Evolutionary conservation across 2,329 filamentous ascomycete genomes (phyloP).

Genomic region (Neoscytalidium dimidiatum): DNA sequence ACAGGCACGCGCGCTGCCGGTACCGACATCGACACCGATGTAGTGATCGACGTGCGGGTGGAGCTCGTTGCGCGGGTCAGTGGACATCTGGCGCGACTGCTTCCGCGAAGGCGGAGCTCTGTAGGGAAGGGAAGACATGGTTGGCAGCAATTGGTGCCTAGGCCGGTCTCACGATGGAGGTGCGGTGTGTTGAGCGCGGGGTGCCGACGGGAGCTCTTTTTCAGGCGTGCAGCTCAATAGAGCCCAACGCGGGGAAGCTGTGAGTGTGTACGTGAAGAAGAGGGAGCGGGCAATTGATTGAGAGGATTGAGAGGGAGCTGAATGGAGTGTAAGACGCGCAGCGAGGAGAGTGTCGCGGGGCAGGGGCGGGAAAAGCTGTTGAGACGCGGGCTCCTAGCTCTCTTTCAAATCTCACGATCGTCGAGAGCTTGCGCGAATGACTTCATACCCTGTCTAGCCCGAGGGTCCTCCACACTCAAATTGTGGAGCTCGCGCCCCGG

Average conservation of each 20-base stretch:
- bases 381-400: slow-evolving; percentile 25
- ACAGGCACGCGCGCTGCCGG: slow-evolving; percentile 91
- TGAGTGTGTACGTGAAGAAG: not conserved
- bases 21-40: slow-evolving; percentile 94
- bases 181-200: slow-evolving; percentile 1
- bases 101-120: slow-evolving; percentile 28
- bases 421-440: slow-evolving; percentile 32
- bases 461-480: slow-evolving; percentile 8
- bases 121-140: slow-evolving; percentile 21
- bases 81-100: slow-evolving; percentile 50
- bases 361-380: slow-evolving; percentile 29
- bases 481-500: slow-evolving; percentile 7
- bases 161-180: slow-evolving; percentile 4
- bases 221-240: not conserved
- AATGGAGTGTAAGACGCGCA: not conserved
- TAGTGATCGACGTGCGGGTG: slow-evolving; percentile 61
- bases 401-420: slow-evolving; percentile 25
- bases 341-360: not conserved
- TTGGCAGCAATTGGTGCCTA: slow-evolving; percentile 3
- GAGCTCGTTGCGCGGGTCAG: slow-evolving; percentile 58
- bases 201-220: not conserved
- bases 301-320: not conserved
- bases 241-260: not conserved
- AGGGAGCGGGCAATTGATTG: not conserved
- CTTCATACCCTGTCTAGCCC: slow-evolving; percentile 29